Percentiles rank a stretch among this genome's conserved stretches.
phyloP scores from a whole-genome alignment of 192 early-diverging fungal species.

The Pilobolus umbonatus region DNA sequence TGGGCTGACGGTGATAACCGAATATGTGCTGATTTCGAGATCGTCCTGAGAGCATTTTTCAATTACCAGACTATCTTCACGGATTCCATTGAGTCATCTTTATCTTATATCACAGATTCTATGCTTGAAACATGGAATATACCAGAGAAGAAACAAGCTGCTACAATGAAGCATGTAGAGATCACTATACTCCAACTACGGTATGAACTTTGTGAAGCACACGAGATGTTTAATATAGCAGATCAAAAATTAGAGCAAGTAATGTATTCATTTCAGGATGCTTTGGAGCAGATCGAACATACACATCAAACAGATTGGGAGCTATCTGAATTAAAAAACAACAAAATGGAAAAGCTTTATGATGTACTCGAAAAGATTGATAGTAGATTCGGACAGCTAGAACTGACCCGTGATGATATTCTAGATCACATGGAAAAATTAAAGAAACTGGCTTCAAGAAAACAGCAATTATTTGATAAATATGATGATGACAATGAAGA shows the following conservation, averaged over 20 bases:
- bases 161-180: conserved; percentile 27
- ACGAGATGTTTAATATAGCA: conserved; percentile 45
- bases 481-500: neutral
- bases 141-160: neutral
- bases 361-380: conserved; percentile 29
- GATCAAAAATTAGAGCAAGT: conserved; percentile 31
- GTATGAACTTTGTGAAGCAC: conserved; percentile 40
- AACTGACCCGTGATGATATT: conserved; percentile 19
- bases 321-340: conserved; percentile 18
- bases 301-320: conserved; percentile 25
- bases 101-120: conserved; percentile 42
- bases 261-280: conserved; percentile 22
- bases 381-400: conserved; percentile 21
- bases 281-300: conserved; percentile 24
- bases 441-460: conserved; percentile 1
- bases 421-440: conserved; percentile 9
- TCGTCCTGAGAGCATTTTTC: conserved; percentile 42
- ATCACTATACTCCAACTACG: conserved; percentile 33
- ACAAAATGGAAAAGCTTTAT: conserved; percentile 27
- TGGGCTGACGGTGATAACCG: neutral
- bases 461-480: neutral
- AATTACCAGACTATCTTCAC: conserved; percentile 45
- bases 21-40: conserved; percentile 49
- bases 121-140: conserved; percentile 31
- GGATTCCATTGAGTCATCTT: conserved; percentile 38